Conservation (phyloP, 352 stramenopile genomes). For the Phytophthora litchii region DNA sequence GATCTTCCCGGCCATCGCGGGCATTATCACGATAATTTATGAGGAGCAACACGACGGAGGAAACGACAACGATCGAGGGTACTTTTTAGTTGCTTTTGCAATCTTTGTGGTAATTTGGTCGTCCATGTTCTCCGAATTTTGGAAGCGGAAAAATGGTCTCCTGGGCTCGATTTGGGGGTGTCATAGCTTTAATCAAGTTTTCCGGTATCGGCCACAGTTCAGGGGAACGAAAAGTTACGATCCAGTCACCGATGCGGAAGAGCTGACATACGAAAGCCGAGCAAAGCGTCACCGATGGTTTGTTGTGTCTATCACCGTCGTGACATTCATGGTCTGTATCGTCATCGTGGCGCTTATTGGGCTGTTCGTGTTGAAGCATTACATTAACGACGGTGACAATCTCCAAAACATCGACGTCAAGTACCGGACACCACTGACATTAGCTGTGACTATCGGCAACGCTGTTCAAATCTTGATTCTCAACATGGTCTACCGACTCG, state of each 20-base stretch:
- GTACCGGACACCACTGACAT: slow-evolving; percentile 44
- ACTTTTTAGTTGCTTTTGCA: slow-evolving; percentile 71
- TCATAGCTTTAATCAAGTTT: slow-evolving; percentile 69
- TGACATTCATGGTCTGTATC: slow-evolving; percentile 71
- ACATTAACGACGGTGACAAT: slow-evolving; percentile 50
- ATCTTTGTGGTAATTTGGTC: slow-evolving; percentile 89
- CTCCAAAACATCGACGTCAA: slow-evolving; percentile 35
- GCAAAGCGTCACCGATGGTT: slow-evolving; percentile 58
- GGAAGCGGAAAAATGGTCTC: slow-evolving; percentile 83
- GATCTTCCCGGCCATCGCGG: slow-evolving; percentile 71
- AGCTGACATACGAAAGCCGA: slow-evolving; percentile 66
- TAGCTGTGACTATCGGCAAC: slow-evolving; percentile 55
- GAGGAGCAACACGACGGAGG: slow-evolving; percentile 33
- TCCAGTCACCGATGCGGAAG: slow-evolving; percentile 58
- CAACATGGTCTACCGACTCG: slow-evolving; percentile 89
- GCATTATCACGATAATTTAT: slow-evolving; percentile 74
- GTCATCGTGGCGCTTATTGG: slow-evolving; percentile 63
- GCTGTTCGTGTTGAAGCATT: slow-evolving; percentile 73
- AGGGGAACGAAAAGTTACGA: slow-evolving; percentile 71
- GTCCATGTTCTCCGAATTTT: slow-evolving; percentile 81
- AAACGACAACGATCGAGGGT: slow-evolving; percentile 49
- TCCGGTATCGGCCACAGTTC: slow-evolving; percentile 84
- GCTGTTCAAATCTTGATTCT: slow-evolving; percentile 92
- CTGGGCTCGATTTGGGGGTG: slow-evolving; percentile 85
- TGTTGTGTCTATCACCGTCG: slow-evolving; percentile 56